Evolutionary conservation across 1,139 yeast genomes (phyloP), one percentile per base, ranked within the genome.

Genomic region (Yamadazyma membranifaciens): DNA sequence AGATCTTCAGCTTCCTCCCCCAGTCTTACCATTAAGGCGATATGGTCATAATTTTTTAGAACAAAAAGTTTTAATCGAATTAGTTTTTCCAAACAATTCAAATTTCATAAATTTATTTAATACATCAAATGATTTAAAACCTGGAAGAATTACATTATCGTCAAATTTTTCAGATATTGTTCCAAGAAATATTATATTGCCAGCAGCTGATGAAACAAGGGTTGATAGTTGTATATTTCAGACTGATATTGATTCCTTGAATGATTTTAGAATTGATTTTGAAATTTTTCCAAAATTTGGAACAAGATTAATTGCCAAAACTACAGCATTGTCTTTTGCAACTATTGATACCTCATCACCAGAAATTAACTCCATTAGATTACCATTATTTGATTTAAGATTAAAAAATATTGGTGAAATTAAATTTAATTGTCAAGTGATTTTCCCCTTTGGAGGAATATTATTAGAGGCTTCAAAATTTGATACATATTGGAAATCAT

Each of bases 11-110:
- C 71, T 92, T 42, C 98, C 98, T 1, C 98, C 98, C 1, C 98
- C 98, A 9, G 88, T 92, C 40, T 80, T 92, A 37, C 98, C 98
- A 0, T 69, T 92, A 41, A 75, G 97, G 54, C 77, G 95, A 50
- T 92, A 92, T 57, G 98, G 98, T 7, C 98, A 92, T 64, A 92
- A 89, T 62, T 92, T 89, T 65, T 67, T 92, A 55, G 98, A 92
- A 55, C 87, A 84, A 57, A 88, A 87, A 55, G 88, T 87, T 3
- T 80, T 89, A 49, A 76, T 92, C 29, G 95, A 91, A 57, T 66
- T 92, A 35, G 74, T 80, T 3, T 81, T 82, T 46, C 78, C 88
- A 1, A 76, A 75, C 31, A 75, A 80, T 40, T 51, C 63, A 1
- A 72, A 75, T 38, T 76, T 83, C 32, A 75, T 85, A 40, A 73